These are phyloP conservation scores for Geotrichum bryndzae DNA, from an alignment of 1,139 yeast species.

Conservation along the genomic window DNA sequence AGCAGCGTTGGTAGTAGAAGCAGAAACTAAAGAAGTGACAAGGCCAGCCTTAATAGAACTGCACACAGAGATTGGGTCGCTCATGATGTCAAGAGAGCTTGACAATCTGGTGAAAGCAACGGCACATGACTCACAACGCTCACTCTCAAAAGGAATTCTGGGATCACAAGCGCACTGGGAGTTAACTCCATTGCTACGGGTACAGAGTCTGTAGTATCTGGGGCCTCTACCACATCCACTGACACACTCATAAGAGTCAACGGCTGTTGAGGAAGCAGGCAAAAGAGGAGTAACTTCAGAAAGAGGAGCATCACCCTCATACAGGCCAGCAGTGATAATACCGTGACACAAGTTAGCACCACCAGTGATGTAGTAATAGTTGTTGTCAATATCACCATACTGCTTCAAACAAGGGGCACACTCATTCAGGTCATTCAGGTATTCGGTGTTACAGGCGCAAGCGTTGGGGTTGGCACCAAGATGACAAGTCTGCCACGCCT, in stretches of 20 bases:
- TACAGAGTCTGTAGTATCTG: background rate
- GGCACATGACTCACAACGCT: background rate
- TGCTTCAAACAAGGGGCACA: background rate
- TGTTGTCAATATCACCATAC: background rate
- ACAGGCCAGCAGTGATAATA: background rate
- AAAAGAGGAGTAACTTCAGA: background rate
- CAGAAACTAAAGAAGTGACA: background rate
- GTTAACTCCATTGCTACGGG: background rate
- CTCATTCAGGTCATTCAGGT: background rate
- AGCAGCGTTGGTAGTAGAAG: background rate
- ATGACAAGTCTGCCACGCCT: background rate
- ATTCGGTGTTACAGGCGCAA: background rate
- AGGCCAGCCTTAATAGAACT: background rate
- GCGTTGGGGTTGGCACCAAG: background rate
- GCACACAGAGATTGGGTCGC: background rate
- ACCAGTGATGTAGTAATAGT: background rate
- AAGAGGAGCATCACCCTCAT: background rate
- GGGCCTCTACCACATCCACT: background rate
- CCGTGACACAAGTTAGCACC: background rate
- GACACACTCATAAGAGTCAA: background rate
- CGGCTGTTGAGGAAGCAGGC: background rate
- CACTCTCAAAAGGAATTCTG: background rate
- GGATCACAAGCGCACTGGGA: background rate
- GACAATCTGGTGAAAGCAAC: background rate
- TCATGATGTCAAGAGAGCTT: background rate